Conservation (phyloP, 1,284 basidiomycete genomes). For the Lentinus polychrous region DNA sequence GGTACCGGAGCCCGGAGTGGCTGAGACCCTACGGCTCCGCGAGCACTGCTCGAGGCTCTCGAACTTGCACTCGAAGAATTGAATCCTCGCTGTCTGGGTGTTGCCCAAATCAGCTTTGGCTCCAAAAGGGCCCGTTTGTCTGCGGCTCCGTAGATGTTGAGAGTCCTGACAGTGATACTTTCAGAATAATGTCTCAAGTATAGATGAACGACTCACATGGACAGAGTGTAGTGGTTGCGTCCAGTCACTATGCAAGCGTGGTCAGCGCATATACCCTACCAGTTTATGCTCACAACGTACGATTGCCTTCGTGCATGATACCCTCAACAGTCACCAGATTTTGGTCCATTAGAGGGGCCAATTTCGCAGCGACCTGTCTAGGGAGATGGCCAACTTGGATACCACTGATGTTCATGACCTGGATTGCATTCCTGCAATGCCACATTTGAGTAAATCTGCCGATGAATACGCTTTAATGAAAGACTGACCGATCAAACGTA, state of each 20-base stretch:
- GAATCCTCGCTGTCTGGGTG: slow-evolving; percentile 58
- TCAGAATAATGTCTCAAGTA: background rate
- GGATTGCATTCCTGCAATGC: slow-evolving; percentile 59
- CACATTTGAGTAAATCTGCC: background rate
- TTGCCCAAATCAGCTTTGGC: slow-evolving; percentile 67
- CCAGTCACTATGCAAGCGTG: slow-evolving; percentile 31
- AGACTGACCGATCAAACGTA: slow-evolving; percentile 51
- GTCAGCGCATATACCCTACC: background rate
- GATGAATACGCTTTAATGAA: background rate
- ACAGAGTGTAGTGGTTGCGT: slow-evolving; percentile 47
- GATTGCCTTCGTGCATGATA: slow-evolving; percentile 65
- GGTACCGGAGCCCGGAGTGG: background rate
- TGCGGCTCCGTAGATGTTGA: slow-evolving; percentile 66
- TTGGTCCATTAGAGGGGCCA: slow-evolving; percentile 69
- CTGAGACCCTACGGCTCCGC: slow-evolving; percentile 15
- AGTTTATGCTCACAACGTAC: slow-evolving; percentile 32
- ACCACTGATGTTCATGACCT: slow-evolving; percentile 70
- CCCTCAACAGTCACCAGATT: slow-evolving; percentile 66
- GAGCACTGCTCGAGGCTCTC: slow-evolving; percentile 18
- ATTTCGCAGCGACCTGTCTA: slow-evolving; percentile 46
- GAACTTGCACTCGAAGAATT: slow-evolving; percentile 6
- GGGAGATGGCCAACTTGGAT: slow-evolving; percentile 79
- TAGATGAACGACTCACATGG: slow-evolving; percentile 38
- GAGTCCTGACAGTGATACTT: slow-evolving; percentile 34
- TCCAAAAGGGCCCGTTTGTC: slow-evolving; percentile 57